Conservation (phyloP, 257 asterid species). For the Capsicum pubescens region DNA sequence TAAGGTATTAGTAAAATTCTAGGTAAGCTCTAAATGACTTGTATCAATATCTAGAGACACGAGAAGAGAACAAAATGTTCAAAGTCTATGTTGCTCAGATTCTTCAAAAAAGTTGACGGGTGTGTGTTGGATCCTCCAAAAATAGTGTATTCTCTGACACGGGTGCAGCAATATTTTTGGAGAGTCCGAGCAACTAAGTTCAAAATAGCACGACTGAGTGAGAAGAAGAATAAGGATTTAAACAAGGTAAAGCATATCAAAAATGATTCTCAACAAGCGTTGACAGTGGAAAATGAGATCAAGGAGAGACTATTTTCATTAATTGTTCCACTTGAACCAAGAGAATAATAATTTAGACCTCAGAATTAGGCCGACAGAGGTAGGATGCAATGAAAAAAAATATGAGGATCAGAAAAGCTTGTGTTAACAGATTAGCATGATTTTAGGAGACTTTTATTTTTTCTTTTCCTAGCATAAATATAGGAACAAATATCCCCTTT, state of each 20-base stretch:
- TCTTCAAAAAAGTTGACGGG: too few species aligned
- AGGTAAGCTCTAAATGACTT: not conserved
- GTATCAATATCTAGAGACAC: not conserved
- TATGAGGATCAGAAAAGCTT: not conserved
- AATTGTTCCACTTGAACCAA: not conserved
- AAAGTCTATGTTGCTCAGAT: not conserved
- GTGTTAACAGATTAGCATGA: not conserved
- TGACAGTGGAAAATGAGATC: not conserved
- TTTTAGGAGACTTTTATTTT: not conserved
- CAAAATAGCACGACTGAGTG: not conserved
- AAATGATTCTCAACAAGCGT: not conserved
- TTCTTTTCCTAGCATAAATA: not conserved
- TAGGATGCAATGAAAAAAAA: not conserved
- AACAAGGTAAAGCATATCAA: not conserved
- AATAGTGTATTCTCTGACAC: too few species aligned
- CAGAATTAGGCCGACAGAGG: not conserved
- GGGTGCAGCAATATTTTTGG: too few species aligned
- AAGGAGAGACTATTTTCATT: not conserved
- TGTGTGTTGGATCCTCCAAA: too few species aligned
- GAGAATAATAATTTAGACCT: not conserved
- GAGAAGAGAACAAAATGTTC: not conserved
- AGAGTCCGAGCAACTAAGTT: too few species aligned
- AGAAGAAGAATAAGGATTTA: not conserved
- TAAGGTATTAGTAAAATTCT: not conserved
- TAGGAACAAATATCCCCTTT: not conserved